These are phyloP conservation scores for Leccinum obscurum DNA, from an alignment of 768 basidiomycete species.

Conservation along the genomic window DNA sequence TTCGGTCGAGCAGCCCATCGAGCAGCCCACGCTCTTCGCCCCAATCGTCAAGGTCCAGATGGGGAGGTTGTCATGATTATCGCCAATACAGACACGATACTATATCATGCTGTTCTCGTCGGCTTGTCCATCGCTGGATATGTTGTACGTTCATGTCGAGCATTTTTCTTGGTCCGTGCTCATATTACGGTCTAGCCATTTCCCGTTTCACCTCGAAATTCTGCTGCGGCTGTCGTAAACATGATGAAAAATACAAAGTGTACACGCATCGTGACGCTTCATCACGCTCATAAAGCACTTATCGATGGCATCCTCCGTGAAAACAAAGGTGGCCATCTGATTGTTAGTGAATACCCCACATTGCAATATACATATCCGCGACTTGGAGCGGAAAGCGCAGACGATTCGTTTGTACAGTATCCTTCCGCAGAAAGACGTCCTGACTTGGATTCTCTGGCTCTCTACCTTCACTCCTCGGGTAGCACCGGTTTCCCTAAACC, in stretches of 20 bases:
- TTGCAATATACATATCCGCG: slow-evolving; percentile 28
- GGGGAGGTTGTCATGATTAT: slow-evolving; percentile 24
- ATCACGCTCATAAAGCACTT: slow-evolving; percentile 14
- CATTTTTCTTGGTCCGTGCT: slow-evolving; percentile 27
- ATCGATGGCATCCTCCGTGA: slow-evolving; percentile 2
- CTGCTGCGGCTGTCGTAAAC: slow-evolving; percentile 5
- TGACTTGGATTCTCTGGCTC: slow-evolving; percentile 24
- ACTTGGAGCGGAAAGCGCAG: background rate
- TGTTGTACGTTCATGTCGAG: slow-evolving; percentile 26
- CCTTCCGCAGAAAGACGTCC: slow-evolving; percentile 2
- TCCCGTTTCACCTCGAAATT: slow-evolving; percentile 35
- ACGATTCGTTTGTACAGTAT: slow-evolving; percentile 9
- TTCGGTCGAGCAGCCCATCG: slow-evolving; percentile 32
- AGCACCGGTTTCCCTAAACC: slow-evolving; percentile 52
- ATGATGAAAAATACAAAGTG: slow-evolving; percentile 26
- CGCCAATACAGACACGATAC: slow-evolving; percentile 33
- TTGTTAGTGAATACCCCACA: background rate
- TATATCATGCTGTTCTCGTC: slow-evolving; percentile 32
- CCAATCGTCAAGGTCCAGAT: slow-evolving; percentile 27
- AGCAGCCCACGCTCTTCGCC: slow-evolving; percentile 42
- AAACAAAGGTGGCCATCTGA: background rate
- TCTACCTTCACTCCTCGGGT: slow-evolving; percentile 51
- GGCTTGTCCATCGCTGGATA: slow-evolving; percentile 44
- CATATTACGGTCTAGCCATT: slow-evolving; percentile 29
- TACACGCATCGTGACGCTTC: slow-evolving; percentile 19